Evolutionary conservation across 2,329 filamentous ascomycete species (phyloP), one percentile per base, ranked within the genome.

Genomic region (Ophiocordyceps australis): DNA sequence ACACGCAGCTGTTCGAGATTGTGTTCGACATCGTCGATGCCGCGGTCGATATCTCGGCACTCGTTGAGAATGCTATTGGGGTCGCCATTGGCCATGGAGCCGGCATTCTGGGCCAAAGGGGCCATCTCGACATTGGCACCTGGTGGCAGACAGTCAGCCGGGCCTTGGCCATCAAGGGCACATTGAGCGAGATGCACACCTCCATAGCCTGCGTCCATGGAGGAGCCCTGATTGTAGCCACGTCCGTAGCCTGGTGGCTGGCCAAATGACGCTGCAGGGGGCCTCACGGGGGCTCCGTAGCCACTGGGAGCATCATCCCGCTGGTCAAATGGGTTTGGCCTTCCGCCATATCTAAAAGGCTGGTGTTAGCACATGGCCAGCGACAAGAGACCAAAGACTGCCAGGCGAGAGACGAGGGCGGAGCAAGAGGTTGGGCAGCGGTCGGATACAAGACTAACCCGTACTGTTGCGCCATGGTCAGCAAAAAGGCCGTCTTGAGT

Each of bases 51-150:
- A 23, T 80, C 72, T 31, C 71, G 68, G 54, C 81, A 89, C 48
- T 89, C 76, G 54, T 91, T 81, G 32, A 94, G 65, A 37, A 92
- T 77, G 29, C 68, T 68, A 45, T 81, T 83, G 22, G 77, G 71
- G 47, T 83, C 69, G 38, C 52, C 40, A 25, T 49, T 46, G 21
- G 46, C 59, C 27, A 62, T 59, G 25, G 51, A 50, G 26, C 54
- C 42, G 25, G 54, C 58, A 31, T 62, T 63, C 32, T 63, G 61
- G 23, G 58, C 49, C 23, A 79, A 62, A 9, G 74, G 63, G 24
- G 67, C 65, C 74, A 83, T 78, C 52, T 85, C 78, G 38, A 81
- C 70, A 38, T 65, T 62, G 40, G 53, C 47, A 22, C 50, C 55
- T 55, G 36, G 32, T 8, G n/a, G 25, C 15, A 17, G 17, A 8